A percentile compares a stretch with the other conserved stretches of the same genome.
Conservation (phyloP, 306 rosid genomes). For the barrel medic (Medicago truncatula) region DNA sequence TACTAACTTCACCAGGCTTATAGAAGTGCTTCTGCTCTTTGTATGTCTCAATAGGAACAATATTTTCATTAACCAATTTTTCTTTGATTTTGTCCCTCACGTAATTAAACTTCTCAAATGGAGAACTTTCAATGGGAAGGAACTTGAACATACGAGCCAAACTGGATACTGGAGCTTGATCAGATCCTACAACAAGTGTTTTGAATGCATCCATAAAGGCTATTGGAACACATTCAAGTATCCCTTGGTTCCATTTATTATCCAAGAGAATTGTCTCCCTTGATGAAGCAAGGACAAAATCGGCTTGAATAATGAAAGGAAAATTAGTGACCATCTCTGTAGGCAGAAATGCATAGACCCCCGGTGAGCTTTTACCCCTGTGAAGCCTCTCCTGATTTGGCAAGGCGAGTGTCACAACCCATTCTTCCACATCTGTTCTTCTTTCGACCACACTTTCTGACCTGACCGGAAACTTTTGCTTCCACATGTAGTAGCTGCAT, state of each 20-base stretch:
- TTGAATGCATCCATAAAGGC: constrained; percentile 70
- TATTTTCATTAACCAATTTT: constrained; percentile 49
- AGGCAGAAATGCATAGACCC: constrained; percentile 78
- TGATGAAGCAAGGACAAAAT: constrained; percentile 76
- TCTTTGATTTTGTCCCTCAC: constrained; percentile 62
- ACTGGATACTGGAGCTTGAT: constrained; percentile 54
- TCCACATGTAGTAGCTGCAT: constrained; percentile 33
- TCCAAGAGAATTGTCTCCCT: constrained; percentile 73
- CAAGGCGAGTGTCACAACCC: constrained; percentile 14
- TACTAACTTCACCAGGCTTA: constrained; percentile 66
- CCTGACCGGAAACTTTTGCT: constrained; percentile 20
- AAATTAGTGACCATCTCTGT: constrained; percentile 76
- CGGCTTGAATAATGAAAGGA: constrained; percentile 83
- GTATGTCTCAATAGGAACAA: constrained; percentile 67
- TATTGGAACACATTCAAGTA: constrained; percentile 65
- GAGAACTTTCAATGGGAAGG: constrained; percentile 56
- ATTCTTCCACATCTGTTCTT: constrained; percentile 17
- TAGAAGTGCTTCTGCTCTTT: constrained; percentile 63
- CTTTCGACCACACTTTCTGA: constrained; percentile 11
- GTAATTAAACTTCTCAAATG: constrained; percentile 48
- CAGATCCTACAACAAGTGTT: constrained; percentile 49
- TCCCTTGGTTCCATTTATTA: constrained; percentile 80
- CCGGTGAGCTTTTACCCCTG: constrained; percentile 55
- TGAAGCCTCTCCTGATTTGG: constrained; percentile 59
- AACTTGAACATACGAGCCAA: constrained; percentile 57